Evolutionary conservation across 306 rosid genomes (phyloP).

Genomic region (Dalbergia cochinchinensis): DNA sequence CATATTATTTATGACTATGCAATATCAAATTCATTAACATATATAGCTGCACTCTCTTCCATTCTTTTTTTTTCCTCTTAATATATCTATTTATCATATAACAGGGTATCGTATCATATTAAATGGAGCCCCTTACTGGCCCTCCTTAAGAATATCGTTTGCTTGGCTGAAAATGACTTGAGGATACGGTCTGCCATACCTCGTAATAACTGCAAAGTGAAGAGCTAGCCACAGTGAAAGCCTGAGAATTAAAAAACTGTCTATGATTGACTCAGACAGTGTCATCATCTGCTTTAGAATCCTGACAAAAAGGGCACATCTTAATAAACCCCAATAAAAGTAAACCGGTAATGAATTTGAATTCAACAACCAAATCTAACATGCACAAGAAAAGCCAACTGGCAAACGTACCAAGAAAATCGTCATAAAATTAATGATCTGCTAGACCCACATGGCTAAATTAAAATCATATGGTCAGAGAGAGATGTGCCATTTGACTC

Average conservation of each 20-base stretch:
- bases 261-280: conserved; percentile 26
- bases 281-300: not conserved
- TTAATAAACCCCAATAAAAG: conserved; percentile 10
- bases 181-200: conserved; percentile 22
- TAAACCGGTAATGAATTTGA: conserved; percentile 37
- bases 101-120: not conserved
- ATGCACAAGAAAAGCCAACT: conserved; percentile 39
- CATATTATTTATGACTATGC: not conserved
- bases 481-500: not conserved
- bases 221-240: conserved; percentile 2
- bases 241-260: conserved; percentile 12
- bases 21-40: not conserved
- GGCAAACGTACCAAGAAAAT: conserved; percentile 17
- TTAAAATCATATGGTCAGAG: conserved; percentile 33
- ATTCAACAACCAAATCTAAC: conserved; percentile 45
- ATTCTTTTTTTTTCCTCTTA: not conserved
- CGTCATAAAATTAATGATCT: conserved; percentile 23
- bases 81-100: not conserved
- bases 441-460: conserved; percentile 49
- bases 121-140: conserved; percentile 17
- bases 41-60: not conserved
- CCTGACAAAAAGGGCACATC: conserved; percentile 26
- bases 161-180: conserved; percentile 28
- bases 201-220: conserved; percentile 35
- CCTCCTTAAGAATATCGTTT: not conserved